Evolutionary conservation across 306 rosid species (phyloP).

Genomic region (Casuarina equisetifolia): DNA sequence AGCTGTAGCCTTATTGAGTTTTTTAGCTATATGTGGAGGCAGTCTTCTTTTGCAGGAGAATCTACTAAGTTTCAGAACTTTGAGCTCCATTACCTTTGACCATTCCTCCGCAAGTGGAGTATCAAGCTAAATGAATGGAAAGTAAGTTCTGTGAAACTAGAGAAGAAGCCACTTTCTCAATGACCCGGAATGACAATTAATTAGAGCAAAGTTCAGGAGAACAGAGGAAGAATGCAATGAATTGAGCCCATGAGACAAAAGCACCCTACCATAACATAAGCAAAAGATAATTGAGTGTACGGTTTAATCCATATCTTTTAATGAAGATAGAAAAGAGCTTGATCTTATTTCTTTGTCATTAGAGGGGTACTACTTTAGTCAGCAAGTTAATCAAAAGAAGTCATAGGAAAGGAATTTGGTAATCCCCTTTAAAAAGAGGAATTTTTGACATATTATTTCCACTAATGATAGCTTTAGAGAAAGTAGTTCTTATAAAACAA

Average conservation of each 20-base stretch:
- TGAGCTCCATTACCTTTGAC: no score
- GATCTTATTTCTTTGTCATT: not conserved
- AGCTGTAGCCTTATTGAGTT: no score
- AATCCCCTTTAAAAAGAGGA: not conserved
- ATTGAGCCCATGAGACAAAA: not conserved
- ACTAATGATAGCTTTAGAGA: conserved; percentile 21
- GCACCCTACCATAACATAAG: not conserved
- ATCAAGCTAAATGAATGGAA: not conserved
- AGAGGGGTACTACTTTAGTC: not conserved
- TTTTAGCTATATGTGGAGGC: no score
- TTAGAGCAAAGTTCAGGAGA: no score
- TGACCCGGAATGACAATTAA: no score
- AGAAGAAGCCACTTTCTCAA: no score
- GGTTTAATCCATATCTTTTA: not conserved
- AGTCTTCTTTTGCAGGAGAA: no score
- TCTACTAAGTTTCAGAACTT: no score
- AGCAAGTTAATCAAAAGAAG: conserved; percentile 19
- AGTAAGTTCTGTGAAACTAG: no score
- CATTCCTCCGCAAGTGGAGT: not conserved
- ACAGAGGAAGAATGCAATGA: no score
- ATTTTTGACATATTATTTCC: conserved; percentile 22
- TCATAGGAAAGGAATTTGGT: conserved; percentile 30
- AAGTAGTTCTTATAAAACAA: conserved; percentile 14
- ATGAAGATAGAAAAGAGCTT: not conserved
- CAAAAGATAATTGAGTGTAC: not conserved